Base-by-base conservation (phyloP, 306 rosid genomes). In the Rosa chinensis region DNA sequence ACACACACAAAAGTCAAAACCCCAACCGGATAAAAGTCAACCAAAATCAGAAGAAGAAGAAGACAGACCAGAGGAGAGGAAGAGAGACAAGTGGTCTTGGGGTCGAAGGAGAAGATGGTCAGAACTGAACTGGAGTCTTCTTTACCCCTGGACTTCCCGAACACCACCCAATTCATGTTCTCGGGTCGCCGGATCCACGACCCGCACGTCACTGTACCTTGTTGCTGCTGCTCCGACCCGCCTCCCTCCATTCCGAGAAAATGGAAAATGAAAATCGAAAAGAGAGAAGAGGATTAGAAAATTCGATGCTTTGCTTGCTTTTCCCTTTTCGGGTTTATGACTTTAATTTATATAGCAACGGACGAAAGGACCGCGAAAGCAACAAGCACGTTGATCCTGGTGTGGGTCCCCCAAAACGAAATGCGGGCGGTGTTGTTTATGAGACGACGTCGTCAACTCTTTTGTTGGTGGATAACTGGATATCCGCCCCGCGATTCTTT, bases 121-220 rank as follows among this genome's bases (percentile, higher is more conserved):
- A 95, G 81, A 83, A 86, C 56, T 47, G 99, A 85, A 76, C 84
- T 80, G 20, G 93, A 85, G 71, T 49, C 74, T 40, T 49, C 74
- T 40, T 85, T 90, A 21, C 84, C 86, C 74, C 85, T 84, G 23
- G 92, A 88, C 93, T 86, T 91, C 73, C 95, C 97, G 3, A 89
- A 66, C 66, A 89, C 87, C 42, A 85, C 90, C 59, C 88, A 82
- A 66, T 76, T 87, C 18, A 78, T 79, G 21, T 91, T 95, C 35
- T 95, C 97, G 77, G 99, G 92, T n/a, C 97, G 82, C 47, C 99
- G 91, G 82, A 91, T 92, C 99, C 99, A 95, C 48, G 92, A 84
- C 72, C 98, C 99, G 67, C 97, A 92, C 5, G 90, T 80, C 48
- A 91, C 85, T 58, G 94, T 88, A 80, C 97, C 95, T 88, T 80